Conservation (phyloP, 805 yeast species). For the Wickerhamomyces sydowiorum region DNA sequence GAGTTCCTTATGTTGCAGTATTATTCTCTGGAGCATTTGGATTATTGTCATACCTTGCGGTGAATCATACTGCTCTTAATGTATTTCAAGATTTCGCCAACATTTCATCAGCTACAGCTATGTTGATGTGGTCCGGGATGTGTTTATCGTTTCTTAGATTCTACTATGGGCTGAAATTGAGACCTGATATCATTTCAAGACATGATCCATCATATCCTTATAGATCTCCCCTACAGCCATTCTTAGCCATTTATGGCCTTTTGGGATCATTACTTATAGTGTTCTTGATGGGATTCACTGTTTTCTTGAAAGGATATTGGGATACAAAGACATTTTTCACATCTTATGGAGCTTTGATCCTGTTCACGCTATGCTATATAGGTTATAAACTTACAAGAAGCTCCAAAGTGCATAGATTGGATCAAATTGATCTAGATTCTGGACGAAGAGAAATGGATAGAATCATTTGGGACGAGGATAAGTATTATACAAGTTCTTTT, state of each 20-base stretch:
- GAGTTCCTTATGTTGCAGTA: slow-evolving; percentile 70
- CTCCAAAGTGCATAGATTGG: slow-evolving; percentile 61
- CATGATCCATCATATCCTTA: slow-evolving; percentile 63
- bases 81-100: slow-evolving; percentile 65
- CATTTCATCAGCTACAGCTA: slow-evolving; percentile 67
- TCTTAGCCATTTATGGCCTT: slow-evolving; percentile 56
- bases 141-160: slow-evolving; percentile 60
- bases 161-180: slow-evolving; percentile 49
- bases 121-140: slow-evolving; percentile 76
- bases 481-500: slow-evolving; percentile 27
- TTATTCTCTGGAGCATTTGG: slow-evolving; percentile 58
- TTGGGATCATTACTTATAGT: slow-evolving; percentile 46
- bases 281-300: slow-evolving; percentile 55
- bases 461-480: slow-evolving; percentile 75
- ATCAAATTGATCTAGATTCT: slow-evolving; percentile 73
- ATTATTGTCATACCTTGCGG: slow-evolving; percentile 52
- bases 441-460: slow-evolving; percentile 83
- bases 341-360: slow-evolving; percentile 54
- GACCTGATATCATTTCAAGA: slow-evolving; percentile 62
- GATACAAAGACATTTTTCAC: slow-evolving; percentile 56
- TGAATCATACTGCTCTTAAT: slow-evolving; percentile 48
- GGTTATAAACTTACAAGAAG: slow-evolving; percentile 56
- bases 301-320: slow-evolving; percentile 55
- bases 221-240: slow-evolving; percentile 67
- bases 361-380: slow-evolving; percentile 44